Evolutionary conservation across 345 rosid genomes (phyloP), one percentile per base, ranked within the genome.

Genomic region (Aegle marmelos): DNA sequence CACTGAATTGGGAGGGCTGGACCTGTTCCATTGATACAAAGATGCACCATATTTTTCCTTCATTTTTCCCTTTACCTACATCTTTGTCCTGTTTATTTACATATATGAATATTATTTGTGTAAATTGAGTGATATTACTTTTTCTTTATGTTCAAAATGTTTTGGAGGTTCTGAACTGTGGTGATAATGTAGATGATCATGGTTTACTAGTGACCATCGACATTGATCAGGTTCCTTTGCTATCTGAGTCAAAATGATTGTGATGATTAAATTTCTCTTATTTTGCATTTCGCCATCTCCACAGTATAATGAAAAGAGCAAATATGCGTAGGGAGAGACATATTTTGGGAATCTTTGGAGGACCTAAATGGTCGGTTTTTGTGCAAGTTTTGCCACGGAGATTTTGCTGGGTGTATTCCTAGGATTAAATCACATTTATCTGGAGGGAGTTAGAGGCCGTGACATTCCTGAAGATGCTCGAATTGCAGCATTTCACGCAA

Each of bases 351-450:
- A 5, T 53, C 41, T 63, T 79, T 22, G 1, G 61, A 72, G 34
- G 64, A 0, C 21, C 1, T 39, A 0, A 56, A 41, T 68, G 76
- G 63, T 17, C 24, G 2, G 10, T 56, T 24, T 28, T 45, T 7
- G 59, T 82, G 85, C 28, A 50, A 54, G 0, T 78, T 60, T n/a
- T 76, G 82, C 68, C 8, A 7, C 0, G 9, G 0, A 22, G 22
- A 1, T 24, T 72, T 72, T 72, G n/a, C 75, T 2, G 71, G 62
- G 1, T 78, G 78, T 2, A 13, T 72, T 17, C 33, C 39, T 31
- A 31, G 41, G 48, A 21, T 70, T 24, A 76, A 76, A 24, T 83
- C 72, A 3, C 82, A 76, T 78, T 53, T 83, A 8, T 72, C 82
- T 2, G 68, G 82, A 33, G 22, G 72, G 11, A 79, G 22, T 79